Percentiles rank a stretch among this genome's conserved stretches.
Conservation (phyloP, 805 yeast species). For the Ogataea zsoltii region DNA sequence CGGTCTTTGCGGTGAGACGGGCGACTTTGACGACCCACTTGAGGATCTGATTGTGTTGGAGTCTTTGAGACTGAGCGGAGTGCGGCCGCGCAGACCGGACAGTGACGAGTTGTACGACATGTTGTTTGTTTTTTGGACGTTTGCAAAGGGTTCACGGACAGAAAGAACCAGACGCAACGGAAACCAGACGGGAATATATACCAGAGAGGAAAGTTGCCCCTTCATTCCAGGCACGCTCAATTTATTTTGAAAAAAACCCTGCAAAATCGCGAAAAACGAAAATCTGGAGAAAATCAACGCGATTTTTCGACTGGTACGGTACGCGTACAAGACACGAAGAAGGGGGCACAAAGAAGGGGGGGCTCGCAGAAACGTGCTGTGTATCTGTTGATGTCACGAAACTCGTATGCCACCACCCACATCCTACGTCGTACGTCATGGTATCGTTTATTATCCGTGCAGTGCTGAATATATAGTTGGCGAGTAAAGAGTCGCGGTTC, state of each 20-base stretch:
- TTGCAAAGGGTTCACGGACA: too few species aligned
- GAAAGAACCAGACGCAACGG: too few species aligned
- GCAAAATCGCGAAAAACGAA: not conserved
- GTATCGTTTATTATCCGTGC: too few species aligned
- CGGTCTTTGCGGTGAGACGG: constrained; percentile 11
- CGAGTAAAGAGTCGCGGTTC: too few species aligned
- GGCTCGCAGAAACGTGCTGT: too few species aligned
- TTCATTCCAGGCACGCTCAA: not conserved
- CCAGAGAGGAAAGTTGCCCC: not conserved
- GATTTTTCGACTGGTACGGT: not conserved
- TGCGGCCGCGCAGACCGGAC: constrained; percentile 6
- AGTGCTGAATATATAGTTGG: too few species aligned
- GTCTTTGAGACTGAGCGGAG: constrained; percentile 13
- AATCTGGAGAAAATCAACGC: not conserved
- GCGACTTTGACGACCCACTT: constrained; percentile 9
- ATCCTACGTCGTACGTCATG: too few species aligned
- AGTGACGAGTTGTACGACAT: constrained; percentile 1
- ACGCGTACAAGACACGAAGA: too few species aligned
- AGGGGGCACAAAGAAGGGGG: not conserved
- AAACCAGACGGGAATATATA: not conserved
- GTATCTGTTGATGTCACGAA: too few species aligned
- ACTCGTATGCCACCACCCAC: too few species aligned
- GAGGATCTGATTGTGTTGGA: constrained; percentile 8
- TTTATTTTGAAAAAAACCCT: not conserved
- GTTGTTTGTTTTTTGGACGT: too few species aligned